A percentile compares a stretch with the other conserved stretches of the same genome.
Evolutionary conservation across 2,329 filamentous ascomycete genomes (phyloP).

Genomic region (Hypoxylon sp.): DNA sequence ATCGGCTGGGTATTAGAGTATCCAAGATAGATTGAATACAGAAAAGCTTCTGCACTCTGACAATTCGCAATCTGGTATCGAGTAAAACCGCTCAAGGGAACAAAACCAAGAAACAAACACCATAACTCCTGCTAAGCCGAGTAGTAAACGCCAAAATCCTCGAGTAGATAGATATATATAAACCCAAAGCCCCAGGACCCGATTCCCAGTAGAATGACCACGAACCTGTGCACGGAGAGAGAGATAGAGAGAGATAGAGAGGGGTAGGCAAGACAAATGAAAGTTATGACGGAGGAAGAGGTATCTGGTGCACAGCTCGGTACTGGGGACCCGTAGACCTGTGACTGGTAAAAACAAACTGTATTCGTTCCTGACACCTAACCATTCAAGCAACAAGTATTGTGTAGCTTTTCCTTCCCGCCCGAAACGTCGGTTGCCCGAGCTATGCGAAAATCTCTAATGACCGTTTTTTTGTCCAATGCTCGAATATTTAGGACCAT

Average conservation of each 20-base stretch:
- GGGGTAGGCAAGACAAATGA: constrained; percentile 39
- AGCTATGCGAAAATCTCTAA: constrained; percentile 51
- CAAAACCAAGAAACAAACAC: constrained; percentile 30
- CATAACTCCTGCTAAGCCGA: constrained; percentile 36
- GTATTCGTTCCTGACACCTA: constrained; percentile 46
- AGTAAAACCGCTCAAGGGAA: constrained; percentile 27
- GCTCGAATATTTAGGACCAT: constrained; percentile 35
- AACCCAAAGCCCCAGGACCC: constrained; percentile 32
- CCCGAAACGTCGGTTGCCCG: constrained; percentile 51
- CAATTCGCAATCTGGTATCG: constrained; percentile 47
- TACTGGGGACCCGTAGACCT: constrained; percentile 43
- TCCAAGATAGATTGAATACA: constrained; percentile 36
- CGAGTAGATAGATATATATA: constrained; percentile 23
- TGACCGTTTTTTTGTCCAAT: constrained; percentile 45
- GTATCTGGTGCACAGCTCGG: constrained; percentile 41
- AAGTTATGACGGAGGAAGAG: constrained; percentile 39
- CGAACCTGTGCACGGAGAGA: constrained; percentile 34
- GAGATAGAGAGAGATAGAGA: constrained; percentile 12
- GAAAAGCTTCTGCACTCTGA: constrained; percentile 37
- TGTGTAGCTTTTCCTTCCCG: constrained; percentile 43
- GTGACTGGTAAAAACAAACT: constrained; percentile 44
- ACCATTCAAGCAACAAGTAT: constrained; percentile 41
- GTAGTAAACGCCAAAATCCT: constrained; percentile 26
- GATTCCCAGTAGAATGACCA: constrained; percentile 27
- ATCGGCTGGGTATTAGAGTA: constrained; percentile 35